Base-by-base conservation (phyloP, 805 yeast genomes). In the Kazachstania psychrophila region DNA sequence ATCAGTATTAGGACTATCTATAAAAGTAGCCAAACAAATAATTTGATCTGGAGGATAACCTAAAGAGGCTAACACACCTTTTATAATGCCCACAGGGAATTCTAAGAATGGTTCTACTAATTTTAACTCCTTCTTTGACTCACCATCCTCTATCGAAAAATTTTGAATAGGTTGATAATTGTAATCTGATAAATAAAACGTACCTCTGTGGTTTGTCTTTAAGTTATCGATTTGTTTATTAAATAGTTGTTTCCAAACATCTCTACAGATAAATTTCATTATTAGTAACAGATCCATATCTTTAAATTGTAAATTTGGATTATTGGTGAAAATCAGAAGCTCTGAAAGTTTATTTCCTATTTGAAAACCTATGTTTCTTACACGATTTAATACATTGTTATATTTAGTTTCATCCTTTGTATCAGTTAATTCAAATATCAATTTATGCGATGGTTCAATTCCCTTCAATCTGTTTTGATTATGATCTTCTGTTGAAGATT, bases 181-280 rank as follows among this genome's bases (percentile, higher is more conserved):
- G 29, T 49, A 49, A 32, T 60, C 64, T 27, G 54, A 49, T 8
- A 60, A 37, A 40, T 56, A 60, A 39, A 61, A 62, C 2, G 64
- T 51, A 17, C 70, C 83, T 26, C 94, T 64, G 56, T 92, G 96
- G 54, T 92, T 92, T 1, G 98, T 92, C 43, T 94, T 73, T 40
- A 92, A 67, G 47, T 86, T 87, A 56, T 88, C 96, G 67, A 92
- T 84, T 56, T 83, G 96, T 59, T 87, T 89, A 26, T 77, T 75
- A 60, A 75, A 86, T 20, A 89, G 54, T 36, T 71, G 62, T 48
- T 73, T 77, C 97, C 97, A 92, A 20, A 88, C 80, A 47, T 88
- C 96, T 31, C 94, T 72, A 56, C 97, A 88, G 5, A 92, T 73
- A 56, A 85, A 87, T 60, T 89, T 89, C 85, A 92, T 84, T 27